phyloP scores from a whole-genome alignment of 306 rosid genomes.

The Lathyrus aphaca region DNA sequence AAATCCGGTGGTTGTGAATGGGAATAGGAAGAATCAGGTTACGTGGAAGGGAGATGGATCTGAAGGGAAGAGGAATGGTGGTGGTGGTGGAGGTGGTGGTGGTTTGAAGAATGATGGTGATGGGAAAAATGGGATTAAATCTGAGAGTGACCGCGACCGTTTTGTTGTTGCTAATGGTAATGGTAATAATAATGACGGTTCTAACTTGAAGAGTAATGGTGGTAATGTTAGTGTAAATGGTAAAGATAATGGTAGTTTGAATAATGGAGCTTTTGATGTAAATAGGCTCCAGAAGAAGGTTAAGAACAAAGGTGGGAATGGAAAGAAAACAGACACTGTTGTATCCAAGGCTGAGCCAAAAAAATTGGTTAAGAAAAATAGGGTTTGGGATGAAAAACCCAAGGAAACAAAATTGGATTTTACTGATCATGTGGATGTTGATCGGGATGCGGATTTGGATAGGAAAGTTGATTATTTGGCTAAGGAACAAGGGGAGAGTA shows the following conservation, averaged over 20 bases:
- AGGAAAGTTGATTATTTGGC: constrained; percentile 66
- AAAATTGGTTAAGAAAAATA: constrained; percentile 76
- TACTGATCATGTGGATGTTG: constrained; percentile 56
- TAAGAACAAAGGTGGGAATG: constrained; percentile 73
- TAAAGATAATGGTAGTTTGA: constrained; percentile 73
- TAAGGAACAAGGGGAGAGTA: constrained; percentile 89
- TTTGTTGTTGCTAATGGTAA: constrained; percentile 40
- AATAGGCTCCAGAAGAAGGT: constrained; percentile 87
- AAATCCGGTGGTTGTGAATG: constrained; percentile 40
- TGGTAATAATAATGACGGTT: constrained; percentile 32
- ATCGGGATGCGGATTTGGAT: constrained; percentile 63
- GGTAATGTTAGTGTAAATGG: constrained; percentile 47
- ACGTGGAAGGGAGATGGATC: constrained; percentile 56
- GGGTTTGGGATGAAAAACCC: constrained; percentile 86
- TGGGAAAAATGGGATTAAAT: constrained; percentile 49
- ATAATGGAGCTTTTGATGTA: constrained; percentile 96
- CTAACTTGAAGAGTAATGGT: constrained; percentile 50
- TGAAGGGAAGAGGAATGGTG: constrained; percentile 53
- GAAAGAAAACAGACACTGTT: constrained; percentile 59
- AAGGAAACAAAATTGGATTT: constrained; percentile 74
- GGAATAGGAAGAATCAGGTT: constrained; percentile 54
- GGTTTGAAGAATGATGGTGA: constrained; percentile 45
- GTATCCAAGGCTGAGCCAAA: constrained; percentile 72
- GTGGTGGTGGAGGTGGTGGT: constrained; percentile 45
- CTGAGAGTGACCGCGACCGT: constrained; percentile 71